Conservation (phyloP, 2,329 filamentous ascomycete species). For the Coleophoma cylindrospora region DNA sequence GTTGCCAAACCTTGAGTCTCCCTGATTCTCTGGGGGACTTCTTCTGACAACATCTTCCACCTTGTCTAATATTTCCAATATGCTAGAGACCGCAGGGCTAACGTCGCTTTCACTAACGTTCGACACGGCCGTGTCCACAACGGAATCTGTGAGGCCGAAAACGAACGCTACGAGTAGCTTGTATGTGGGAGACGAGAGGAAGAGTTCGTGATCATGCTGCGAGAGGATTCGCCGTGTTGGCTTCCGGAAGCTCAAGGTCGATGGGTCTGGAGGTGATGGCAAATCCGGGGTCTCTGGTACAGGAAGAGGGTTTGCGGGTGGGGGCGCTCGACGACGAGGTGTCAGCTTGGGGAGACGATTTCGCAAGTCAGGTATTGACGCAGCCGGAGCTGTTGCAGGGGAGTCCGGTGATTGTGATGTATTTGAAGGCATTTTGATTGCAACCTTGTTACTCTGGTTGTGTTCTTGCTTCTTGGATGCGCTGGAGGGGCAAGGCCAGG, state of each 20-base stretch:
- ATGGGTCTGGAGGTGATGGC: slow-evolving; percentile 59
- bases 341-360: slow-evolving; percentile 62
- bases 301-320: slow-evolving; percentile 51
- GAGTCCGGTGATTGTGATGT: slow-evolving; percentile 6
- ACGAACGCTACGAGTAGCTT: slow-evolving; percentile 77
- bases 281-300: slow-evolving; percentile 72
- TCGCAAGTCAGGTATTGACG: slow-evolving; percentile 42
- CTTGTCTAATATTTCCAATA: slow-evolving; percentile 66
- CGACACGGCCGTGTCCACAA: slow-evolving; percentile 65
- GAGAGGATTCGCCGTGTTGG: slow-evolving; percentile 82
- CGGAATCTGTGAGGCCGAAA: slow-evolving; percentile 79
- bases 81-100: slow-evolving; percentile 54
- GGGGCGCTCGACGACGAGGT: slow-evolving; percentile 51
- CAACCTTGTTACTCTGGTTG: slow-evolving; percentile 7
- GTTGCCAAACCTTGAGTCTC: slow-evolving; percentile 90
- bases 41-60: slow-evolving; percentile 61
- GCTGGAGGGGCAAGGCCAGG: neutral
- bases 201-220: slow-evolving; percentile 72
- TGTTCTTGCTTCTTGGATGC: neutral
- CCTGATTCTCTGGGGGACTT: slow-evolving; percentile 79
- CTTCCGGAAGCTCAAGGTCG: slow-evolving; percentile 53
- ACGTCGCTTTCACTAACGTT: slow-evolving; percentile 49
- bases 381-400: slow-evolving; percentile 6
- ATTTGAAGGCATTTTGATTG: slow-evolving; percentile 20
- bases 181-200: slow-evolving; percentile 72